phyloP scores from a whole-genome alignment of 352 stramenopile species.

The Phytopythium sindhum region DNA sequence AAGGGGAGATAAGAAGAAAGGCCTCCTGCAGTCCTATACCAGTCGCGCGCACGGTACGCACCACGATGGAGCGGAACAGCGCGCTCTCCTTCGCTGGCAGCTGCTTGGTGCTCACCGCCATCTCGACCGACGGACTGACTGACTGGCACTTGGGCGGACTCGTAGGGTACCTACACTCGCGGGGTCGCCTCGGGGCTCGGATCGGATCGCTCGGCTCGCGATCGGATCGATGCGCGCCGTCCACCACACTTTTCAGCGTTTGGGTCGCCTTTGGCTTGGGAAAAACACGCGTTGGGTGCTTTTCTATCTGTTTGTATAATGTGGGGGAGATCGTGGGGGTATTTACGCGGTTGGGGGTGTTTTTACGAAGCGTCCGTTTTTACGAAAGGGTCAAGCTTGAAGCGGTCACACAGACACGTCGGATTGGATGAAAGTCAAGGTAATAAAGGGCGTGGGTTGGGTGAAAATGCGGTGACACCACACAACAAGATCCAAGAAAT shows the following conservation, averaged over 20 bases:
- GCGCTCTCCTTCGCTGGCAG: conserved; percentile 93
- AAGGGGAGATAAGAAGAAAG: neutral
- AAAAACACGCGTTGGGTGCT: neutral
- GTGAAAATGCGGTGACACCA: neutral
- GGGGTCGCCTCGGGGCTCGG: neutral
- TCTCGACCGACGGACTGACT: conserved; percentile 9
- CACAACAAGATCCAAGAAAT: conserved; percentile 2
- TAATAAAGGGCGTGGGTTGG: neutral
- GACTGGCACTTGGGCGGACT: neutral
- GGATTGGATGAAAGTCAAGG: neutral
- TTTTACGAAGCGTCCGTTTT: neutral
- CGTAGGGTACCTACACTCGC: neutral
- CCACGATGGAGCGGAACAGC: conserved; percentile 95
- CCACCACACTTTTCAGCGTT: conserved; percentile 9
- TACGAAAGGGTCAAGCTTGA: neutral
- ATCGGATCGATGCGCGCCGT: neutral
- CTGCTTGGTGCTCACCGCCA: conserved; percentile 57
- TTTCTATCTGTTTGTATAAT: neutral
- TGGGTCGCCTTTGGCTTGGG: neutral
- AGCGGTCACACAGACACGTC: neutral
- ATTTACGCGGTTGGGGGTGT: neutral
- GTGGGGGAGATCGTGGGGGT: conserved; percentile 5
- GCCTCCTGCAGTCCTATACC: neutral
- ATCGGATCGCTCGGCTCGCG: neutral
- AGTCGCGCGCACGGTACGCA: conserved; percentile 30